Evolutionary conservation across 2,329 filamentous ascomycete genomes (phyloP).

Genomic region (Penicillium sp.): DNA sequence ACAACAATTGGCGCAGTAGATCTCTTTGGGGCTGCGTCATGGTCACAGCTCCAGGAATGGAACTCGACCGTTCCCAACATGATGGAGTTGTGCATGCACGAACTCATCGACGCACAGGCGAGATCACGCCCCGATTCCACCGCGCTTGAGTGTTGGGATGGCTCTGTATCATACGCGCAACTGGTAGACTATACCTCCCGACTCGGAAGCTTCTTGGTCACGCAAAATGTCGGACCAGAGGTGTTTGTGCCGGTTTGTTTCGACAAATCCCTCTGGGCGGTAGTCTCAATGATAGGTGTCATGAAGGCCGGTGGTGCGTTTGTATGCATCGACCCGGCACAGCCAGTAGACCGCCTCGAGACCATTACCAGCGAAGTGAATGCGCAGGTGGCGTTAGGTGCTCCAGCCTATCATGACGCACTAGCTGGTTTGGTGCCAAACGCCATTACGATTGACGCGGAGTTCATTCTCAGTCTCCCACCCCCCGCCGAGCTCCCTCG

Average conservation of each 20-base stretch:
- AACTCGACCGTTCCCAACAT: constrained; percentile 1
- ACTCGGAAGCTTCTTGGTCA: constrained; percentile 27
- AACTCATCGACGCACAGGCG: not conserved
- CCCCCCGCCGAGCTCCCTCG: constrained; percentile 2
- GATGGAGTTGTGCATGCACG: constrained; percentile 5
- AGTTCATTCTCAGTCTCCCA: constrained; percentile 6
- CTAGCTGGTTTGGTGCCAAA: not conserved
- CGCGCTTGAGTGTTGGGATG: constrained; percentile 11
- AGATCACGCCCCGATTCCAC: not conserved
- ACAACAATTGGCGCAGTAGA: constrained; percentile 9
- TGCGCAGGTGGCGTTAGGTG: constrained; percentile 6
- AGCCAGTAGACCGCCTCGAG: constrained; percentile 6
- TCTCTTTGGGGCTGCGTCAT: constrained; percentile 7
- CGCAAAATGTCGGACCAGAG: constrained; percentile 29
- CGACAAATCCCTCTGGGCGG: constrained; percentile 9
- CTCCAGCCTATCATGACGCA: constrained; percentile 2
- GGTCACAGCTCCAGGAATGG: constrained; percentile 10
- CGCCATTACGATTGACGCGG: constrained; percentile 1
- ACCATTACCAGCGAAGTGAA: constrained; percentile 11
- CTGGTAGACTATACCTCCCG: constrained; percentile 26
- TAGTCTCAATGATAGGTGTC: constrained; percentile 9
- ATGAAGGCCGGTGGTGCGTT: constrained; percentile 11
- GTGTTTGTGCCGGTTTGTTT: constrained; percentile 10
- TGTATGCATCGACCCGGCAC: constrained; percentile 7
- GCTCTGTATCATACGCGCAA: constrained; percentile 6